These are phyloP conservation scores for Prosopis cineraria DNA, from an alignment of 306 rosid genomes.

Conservation along the genomic window DNA sequence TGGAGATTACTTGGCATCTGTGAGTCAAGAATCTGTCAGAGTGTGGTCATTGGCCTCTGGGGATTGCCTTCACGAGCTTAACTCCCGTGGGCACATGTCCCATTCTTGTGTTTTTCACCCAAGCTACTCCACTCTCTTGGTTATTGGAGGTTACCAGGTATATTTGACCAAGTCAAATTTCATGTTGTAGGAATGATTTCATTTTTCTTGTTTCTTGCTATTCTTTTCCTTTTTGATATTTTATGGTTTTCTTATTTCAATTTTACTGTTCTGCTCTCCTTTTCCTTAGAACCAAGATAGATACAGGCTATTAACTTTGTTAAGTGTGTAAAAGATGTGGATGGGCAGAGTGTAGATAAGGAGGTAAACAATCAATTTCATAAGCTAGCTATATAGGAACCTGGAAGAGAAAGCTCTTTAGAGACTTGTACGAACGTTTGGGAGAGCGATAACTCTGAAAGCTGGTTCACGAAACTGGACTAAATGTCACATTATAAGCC, in stretches of 20 bases:
- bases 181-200: neutral
- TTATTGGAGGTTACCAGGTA: conserved; percentile 94
- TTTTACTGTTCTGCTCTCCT: neutral
- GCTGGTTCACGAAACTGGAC: neutral
- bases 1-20: conserved; percentile 85
- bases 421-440: neutral
- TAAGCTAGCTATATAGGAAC: neutral
- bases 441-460: neutral
- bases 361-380: neutral
- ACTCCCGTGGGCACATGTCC: conserved; percentile 71
- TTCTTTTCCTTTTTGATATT: neutral
- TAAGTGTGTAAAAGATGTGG: neutral
- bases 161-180: conserved; percentile 8
- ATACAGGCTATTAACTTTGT: neutral
- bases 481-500: neutral
- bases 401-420: neutral
- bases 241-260: neutral
- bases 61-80: conserved; percentile 82
- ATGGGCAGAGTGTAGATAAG: neutral
- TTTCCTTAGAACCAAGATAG: neutral
- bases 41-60: conserved; percentile 82
- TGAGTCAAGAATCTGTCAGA: conserved; percentile 78
- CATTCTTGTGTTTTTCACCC: conserved; percentile 89
- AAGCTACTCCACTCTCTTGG: conserved; percentile 80
- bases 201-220: too few relatives aligned